These are phyloP conservation scores for Trichoderma asperellum DNA, from an alignment of 2,329 filamentous ascomycete species.

Conservation along the genomic window DNA sequence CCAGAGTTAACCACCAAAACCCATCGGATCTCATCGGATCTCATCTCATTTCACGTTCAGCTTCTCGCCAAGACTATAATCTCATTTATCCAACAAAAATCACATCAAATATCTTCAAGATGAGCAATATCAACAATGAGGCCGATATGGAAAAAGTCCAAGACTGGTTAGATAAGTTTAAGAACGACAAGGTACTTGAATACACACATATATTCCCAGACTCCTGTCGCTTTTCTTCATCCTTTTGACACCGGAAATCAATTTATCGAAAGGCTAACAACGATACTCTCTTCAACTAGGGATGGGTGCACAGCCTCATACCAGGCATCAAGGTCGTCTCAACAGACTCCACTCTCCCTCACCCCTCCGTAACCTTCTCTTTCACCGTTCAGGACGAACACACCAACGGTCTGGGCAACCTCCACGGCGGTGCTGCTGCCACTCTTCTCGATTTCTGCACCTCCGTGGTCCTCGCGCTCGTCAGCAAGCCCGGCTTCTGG, in stretches of 20 bases:
- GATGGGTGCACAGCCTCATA: constrained; percentile 51
- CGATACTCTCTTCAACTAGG: constrained; percentile 37
- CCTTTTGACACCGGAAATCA: background rate
- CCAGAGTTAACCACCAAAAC: background rate
- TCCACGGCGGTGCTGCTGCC: constrained; percentile 67
- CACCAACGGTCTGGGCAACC: constrained; percentile 57
- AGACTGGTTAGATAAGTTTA: constrained; percentile 37
- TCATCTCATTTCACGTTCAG: background rate
- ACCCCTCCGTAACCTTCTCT: constrained; percentile 49
- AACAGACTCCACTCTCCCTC: constrained; percentile 40
- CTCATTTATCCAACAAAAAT: background rate
- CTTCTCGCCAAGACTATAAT: background rate
- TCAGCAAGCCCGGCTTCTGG: constrained; percentile 65
- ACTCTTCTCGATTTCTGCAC: constrained; percentile 71
- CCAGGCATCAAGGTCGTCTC: constrained; percentile 49
- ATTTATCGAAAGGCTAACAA: background rate
- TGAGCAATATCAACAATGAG: constrained; percentile 31
- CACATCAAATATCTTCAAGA: constrained; percentile 2
- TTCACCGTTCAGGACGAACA: constrained; percentile 56
- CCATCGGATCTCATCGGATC: background rate
- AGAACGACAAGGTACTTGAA: background rate
- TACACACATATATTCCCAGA: background rate
- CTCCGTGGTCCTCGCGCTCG: constrained; percentile 58
- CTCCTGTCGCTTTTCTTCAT: background rate
- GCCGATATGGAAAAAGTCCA: constrained; percentile 40